phyloP scores from a whole-genome alignment of 2,329 filamentous ascomycete genomes.

The Waltergamsia citrina region DNA sequence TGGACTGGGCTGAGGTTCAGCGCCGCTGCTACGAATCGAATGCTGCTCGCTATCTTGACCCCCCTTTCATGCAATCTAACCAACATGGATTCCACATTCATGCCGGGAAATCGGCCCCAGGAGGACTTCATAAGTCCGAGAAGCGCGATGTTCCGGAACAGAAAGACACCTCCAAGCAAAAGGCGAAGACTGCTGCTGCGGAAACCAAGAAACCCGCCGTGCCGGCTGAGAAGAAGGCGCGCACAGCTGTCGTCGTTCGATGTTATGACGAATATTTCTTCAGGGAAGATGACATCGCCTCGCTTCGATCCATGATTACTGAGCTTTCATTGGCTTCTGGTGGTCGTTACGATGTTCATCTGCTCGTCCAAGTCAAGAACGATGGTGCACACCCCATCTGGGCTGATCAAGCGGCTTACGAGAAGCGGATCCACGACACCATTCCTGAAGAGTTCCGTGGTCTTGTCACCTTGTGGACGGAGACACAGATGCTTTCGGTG shows the following conservation, averaged over 20 bases:
- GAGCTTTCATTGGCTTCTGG: constrained; percentile 75
- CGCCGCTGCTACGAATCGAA: constrained; percentile 66
- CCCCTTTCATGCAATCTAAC: constrained; percentile 26
- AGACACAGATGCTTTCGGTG: constrained; percentile 82
- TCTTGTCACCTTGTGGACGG: constrained; percentile 86
- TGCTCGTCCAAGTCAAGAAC: constrained; percentile 76
- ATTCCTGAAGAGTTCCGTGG: constrained; percentile 80
- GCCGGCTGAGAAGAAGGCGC: constrained; percentile 15
- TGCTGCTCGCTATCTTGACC: constrained; percentile 52
- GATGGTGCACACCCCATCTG: constrained; percentile 68
- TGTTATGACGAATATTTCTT: constrained; percentile 77
- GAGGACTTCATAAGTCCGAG: background rate
- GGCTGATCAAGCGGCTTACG: constrained; percentile 63
- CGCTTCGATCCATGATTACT: constrained; percentile 73
- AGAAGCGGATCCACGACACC: constrained; percentile 54
- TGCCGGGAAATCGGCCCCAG: constrained; percentile 12
- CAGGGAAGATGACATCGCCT: constrained; percentile 70
- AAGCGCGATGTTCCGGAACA: background rate
- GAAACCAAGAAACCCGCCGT: background rate
- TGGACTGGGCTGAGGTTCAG: constrained; percentile 75
- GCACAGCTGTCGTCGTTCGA: constrained; percentile 70
- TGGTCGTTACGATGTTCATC: constrained; percentile 77
- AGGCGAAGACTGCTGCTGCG: background rate
- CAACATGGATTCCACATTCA: constrained; percentile 43
- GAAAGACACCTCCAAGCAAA: background rate